A percentile compares a stretch with the other conserved stretches of the same genome.
Evolutionary conservation across 1,139 yeast genomes (phyloP).

Genomic region (Protomyces gravidus): DNA sequence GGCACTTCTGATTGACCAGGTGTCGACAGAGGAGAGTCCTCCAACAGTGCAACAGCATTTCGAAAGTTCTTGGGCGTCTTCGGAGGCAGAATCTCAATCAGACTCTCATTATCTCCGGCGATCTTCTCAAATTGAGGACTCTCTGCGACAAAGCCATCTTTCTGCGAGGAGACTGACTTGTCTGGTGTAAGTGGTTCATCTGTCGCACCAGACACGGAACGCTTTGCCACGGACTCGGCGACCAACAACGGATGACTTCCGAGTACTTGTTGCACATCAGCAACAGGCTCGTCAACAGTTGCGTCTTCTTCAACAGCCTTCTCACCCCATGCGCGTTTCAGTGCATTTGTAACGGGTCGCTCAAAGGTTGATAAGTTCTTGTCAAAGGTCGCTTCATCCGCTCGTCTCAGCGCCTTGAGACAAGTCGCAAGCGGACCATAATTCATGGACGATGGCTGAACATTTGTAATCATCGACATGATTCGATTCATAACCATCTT

Average conservation of each 20-base stretch:
- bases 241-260: constrained; percentile 23
- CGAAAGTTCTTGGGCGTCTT: constrained; percentile 23
- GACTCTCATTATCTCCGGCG: not conserved
- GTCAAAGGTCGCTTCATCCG: constrained; percentile 28
- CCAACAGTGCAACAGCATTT: not conserved
- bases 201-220: not conserved
- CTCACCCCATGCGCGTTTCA: constrained; percentile 31
- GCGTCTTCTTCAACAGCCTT: constrained; percentile 26
- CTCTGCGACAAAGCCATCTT: not conserved
- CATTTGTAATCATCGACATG: constrained; percentile 32
- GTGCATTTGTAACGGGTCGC: constrained; percentile 25
- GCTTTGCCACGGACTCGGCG: not conserved
- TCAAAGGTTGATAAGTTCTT: constrained; percentile 30
- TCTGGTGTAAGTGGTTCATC: not conserved
- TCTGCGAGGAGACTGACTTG: not conserved
- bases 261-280: constrained; percentile 30
- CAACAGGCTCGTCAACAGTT: constrained; percentile 28
- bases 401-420: constrained; percentile 17
- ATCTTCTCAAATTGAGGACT: not conserved
- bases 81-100: not conserved
- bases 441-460: constrained; percentile 29
- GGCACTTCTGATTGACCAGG: not conserved
- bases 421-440: constrained; percentile 29
- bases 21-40: not conserved
- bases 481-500: constrained; percentile 27